Conservation (phyloP, 2,329 filamentous ascomycete genomes). For the Penicillium expansum region DNA sequence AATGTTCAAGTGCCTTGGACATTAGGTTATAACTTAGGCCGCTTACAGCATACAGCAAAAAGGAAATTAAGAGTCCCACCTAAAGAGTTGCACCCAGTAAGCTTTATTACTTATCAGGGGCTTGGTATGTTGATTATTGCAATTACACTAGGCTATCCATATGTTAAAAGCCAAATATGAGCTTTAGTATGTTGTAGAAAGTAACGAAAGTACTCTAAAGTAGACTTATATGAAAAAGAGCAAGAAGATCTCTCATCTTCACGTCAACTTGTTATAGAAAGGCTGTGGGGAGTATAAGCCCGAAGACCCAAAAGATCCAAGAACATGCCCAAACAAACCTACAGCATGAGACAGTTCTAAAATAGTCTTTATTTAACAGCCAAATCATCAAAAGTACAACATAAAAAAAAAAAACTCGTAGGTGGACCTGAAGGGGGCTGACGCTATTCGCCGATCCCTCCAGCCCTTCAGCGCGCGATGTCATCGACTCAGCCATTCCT, state of each 20-base stretch:
- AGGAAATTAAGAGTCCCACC: background rate
- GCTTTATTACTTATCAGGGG: background rate
- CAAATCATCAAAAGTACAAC: background rate
- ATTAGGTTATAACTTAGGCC: background rate
- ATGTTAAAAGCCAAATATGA: background rate
- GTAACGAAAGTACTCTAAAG: background rate
- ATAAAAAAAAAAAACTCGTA: background rate
- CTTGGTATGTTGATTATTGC: background rate
- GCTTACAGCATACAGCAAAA: background rate
- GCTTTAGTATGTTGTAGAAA: no score
- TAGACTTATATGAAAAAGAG: background rate
- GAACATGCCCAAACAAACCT: background rate
- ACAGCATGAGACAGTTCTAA: background rate
- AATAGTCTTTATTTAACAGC: background rate
- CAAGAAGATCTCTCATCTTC: background rate
- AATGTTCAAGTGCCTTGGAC: background rate
- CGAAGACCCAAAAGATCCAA: background rate
- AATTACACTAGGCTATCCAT: background rate
- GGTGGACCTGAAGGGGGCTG: conserved; percentile 48
- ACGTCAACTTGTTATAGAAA: background rate
- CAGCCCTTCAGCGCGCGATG: conserved; percentile 27
- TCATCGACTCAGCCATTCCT: conserved; percentile 35
- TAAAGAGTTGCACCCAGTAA: background rate
- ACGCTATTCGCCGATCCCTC: conserved; percentile 49
- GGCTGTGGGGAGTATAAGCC: background rate